Conservation (phyloP, 2,329 filamentous ascomycete species). For the Fusarium proliferatum region DNA sequence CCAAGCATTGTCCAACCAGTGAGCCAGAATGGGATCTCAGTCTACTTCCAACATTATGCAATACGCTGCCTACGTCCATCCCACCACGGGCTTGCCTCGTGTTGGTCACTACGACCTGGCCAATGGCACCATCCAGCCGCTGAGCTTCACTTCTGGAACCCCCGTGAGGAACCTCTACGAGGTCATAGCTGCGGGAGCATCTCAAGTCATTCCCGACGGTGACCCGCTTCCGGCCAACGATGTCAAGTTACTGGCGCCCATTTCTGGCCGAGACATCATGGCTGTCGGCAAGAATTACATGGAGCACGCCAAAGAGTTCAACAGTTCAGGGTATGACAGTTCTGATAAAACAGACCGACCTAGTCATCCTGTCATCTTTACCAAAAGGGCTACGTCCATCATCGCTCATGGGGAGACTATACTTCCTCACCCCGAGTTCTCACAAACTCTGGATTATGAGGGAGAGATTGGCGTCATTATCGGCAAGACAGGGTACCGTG, state of each 20-base stretch:
- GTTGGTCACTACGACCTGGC: not conserved
- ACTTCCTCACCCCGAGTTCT: constrained; percentile 59
- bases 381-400: constrained; percentile 64
- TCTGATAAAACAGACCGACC: constrained; percentile 65
- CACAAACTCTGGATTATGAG: constrained; percentile 64
- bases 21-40: not conserved
- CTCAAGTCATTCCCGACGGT: not conserved
- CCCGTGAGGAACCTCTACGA: not conserved
- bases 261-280: constrained; percentile 62
- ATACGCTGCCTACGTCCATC: not conserved
- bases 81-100: not conserved
- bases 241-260: constrained; percentile 58
- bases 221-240: not conserved
- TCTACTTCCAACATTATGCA: not conserved
- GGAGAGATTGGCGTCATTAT: constrained; percentile 68
- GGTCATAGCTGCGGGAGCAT: not conserved
- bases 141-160: not conserved
- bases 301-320: constrained; percentile 68
- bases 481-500: constrained; percentile 59
- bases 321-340: constrained; percentile 63
- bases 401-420: constrained; percentile 61
- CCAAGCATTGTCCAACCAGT: too few relatives aligned
- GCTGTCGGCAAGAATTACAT: constrained; percentile 68
- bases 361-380: constrained; percentile 66
- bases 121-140: not conserved